A percentile compares a stretch with the other conserved stretches of the same genome.
Evolutionary conservation across 805 yeast genomes (phyloP).

Genomic region (Hanseniaspora lachancei): DNA sequence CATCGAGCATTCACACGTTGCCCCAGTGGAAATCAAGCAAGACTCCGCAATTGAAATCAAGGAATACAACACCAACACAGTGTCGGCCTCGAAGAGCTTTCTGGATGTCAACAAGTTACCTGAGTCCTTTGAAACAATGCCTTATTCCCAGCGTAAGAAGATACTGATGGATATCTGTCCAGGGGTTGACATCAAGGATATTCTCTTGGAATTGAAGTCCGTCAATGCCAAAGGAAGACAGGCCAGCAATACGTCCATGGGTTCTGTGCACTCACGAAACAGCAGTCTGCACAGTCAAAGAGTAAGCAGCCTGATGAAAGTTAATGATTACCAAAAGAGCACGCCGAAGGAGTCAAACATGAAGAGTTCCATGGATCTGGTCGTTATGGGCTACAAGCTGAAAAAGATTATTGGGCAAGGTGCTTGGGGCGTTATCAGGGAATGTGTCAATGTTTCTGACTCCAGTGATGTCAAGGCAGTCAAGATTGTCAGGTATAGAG

Average conservation of each 20-base stretch:
- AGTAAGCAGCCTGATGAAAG: neutral
- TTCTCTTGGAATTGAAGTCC: constrained; percentile 19
- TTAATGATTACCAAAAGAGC: neutral
- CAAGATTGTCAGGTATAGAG: constrained; percentile 43
- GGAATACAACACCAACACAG: neutral
- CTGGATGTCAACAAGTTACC: constrained; percentile 29
- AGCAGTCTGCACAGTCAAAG: neutral
- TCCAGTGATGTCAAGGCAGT: constrained; percentile 37
- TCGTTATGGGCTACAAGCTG: constrained; percentile 45
- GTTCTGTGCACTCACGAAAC: neutral
- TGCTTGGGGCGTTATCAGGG: constrained; percentile 79
- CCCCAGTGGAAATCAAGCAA: constrained; percentile 4
- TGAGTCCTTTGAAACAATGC: constrained; percentile 39
- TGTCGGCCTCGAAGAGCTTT: neutral
- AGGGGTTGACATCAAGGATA: constrained; percentile 26
- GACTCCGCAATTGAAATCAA: neutral
- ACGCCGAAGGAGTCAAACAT: neutral
- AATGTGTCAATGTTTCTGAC: constrained; percentile 32
- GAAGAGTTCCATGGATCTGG: constrained; percentile 45
- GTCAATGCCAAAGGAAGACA: neutral
- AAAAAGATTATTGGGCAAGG: constrained; percentile 78
- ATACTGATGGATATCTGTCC: constrained; percentile 28
- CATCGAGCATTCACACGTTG: constrained; percentile 5
- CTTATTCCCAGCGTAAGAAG: constrained; percentile 48
- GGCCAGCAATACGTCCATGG: neutral